A percentile compares a stretch with the other conserved stretches of the same genome.
phyloP scores from a whole-genome alignment of 441 rosid species.

The Populus hybrid region DNA sequence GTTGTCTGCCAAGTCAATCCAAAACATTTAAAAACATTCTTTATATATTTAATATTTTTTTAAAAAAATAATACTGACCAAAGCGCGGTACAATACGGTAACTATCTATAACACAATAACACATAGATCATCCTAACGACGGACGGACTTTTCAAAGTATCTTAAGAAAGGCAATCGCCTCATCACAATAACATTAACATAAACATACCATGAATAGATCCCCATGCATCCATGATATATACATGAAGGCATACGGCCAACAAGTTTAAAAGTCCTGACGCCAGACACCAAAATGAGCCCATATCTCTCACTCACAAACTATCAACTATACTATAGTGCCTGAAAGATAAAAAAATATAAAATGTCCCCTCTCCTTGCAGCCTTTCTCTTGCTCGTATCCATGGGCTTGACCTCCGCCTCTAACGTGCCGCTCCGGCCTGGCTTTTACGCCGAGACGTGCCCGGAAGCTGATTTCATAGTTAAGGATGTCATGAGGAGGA shows the following conservation, averaged over 20 bases:
- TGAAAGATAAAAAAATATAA: neutral
- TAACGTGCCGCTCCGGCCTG: conserved; percentile 44
- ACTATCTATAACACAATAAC: no score
- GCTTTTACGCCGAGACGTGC: conserved; percentile 66
- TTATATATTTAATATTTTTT: no score
- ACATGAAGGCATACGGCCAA: neutral
- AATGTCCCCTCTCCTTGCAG: conserved; percentile 16
- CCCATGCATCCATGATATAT: neutral
- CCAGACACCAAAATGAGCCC: conserved; percentile 1
- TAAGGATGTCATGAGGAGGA: conserved; percentile 52
- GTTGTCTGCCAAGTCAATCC: no score
- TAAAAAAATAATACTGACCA: no score
- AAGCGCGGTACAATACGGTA: no score
- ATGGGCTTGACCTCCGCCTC: conserved; percentile 17
- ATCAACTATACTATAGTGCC: neutral
- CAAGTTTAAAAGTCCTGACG: neutral
- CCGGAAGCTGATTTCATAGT: conserved; percentile 73
- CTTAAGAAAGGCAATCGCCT: no score
- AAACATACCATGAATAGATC: neutral
- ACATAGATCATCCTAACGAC: no score
- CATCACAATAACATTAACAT: neutral
- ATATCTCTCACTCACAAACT: neutral
- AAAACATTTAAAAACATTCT: no score
- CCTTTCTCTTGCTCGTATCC: conserved; percentile 29
- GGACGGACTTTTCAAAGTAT: no score